A percentile compares a stretch with the other conserved stretches of the same genome.
Conservation (phyloP, 306 rosid species). For the Dicorynia guianensis region DNA sequence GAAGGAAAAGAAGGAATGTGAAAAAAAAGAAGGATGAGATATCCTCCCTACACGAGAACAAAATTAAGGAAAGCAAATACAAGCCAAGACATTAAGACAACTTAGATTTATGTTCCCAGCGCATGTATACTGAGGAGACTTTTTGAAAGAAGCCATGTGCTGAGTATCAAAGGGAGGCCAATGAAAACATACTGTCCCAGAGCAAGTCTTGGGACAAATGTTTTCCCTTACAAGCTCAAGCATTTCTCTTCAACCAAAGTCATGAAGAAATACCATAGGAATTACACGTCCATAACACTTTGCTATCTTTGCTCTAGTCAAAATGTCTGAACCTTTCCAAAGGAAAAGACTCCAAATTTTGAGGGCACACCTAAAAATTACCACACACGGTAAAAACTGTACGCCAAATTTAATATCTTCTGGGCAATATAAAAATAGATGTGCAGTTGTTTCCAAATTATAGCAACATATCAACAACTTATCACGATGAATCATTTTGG, state of each 20-base stretch:
- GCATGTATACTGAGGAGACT: slow-evolving; percentile 22
- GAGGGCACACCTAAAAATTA: neutral
- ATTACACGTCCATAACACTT: neutral
- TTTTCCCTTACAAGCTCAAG: neutral
- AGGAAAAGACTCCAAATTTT: neutral
- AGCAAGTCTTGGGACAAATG: slow-evolving; percentile 27
- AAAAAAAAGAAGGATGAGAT: slow-evolving; percentile 27
- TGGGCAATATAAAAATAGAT: slow-evolving; percentile 13
- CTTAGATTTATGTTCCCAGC: neutral
- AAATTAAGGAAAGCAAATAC: slow-evolving; percentile 2
- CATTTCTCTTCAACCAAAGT: slow-evolving; percentile 19
- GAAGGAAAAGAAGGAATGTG: slow-evolving; percentile 18
- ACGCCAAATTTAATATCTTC: neutral
- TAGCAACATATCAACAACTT: neutral
- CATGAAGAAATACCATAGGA: slow-evolving; percentile 7
- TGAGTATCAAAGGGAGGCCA: too few species aligned
- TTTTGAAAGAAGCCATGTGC: neutral
- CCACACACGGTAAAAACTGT: neutral
- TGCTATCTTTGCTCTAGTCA: neutral
- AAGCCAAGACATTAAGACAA: neutral
- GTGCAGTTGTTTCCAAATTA: neutral
- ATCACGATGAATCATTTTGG: neutral
- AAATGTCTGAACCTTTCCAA: neutral
- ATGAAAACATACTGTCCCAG: slow-evolving; percentile 2
- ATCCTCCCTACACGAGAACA: slow-evolving; percentile 33